Base-by-base conservation (phyloP, 2,329 filamentous ascomycete genomes). In the Colletotrichum salicis region DNA sequence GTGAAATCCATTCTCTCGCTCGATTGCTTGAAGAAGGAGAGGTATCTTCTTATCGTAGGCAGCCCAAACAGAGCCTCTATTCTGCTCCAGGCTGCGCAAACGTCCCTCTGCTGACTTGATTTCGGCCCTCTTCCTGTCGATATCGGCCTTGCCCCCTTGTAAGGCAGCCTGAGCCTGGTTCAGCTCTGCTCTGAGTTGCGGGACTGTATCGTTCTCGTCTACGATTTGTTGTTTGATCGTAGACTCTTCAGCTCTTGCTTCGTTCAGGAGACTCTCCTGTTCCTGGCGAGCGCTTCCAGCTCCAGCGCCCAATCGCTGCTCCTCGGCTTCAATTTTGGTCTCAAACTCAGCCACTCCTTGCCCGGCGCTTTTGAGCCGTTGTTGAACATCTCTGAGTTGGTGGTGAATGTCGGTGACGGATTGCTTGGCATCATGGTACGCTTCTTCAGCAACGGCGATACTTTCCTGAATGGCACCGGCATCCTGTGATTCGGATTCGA, bases 211-310 rank as follows among this genome's bases (percentile, higher is more conserved):
- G 13, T 35, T 31, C 31, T 37, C 57, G 19, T 67, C 52, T 2
- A 29, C 52, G 3, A 73, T 56, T 19, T 70, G 33, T 41, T 70
- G 58, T 22, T 64, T 54, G 76, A 80, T 51, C 45, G 8, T 67
- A 22, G 35, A 54, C 41, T 67, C 71, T 51, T 76, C 74, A 27
- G 64, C 70, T 48, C 77, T 74, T 13, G 76, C 78, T 29, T 78
- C 78, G 3, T 62, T 71, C 37, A 70, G 24, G 19, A 56, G 51
- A 24, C 31, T 35, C 52, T 72, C 70, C 5, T 89, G 86, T 41
- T 85, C 80, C 83, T 58, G 81, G 81, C 93, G 90, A 29, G 89
- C 89, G 31, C 92, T 93, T 48, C 94, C 94, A 75, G 93, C 92
- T 2, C 90, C 87, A 56, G 90, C 88, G 55, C 89, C 86, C 8